Base-by-base conservation (phyloP, 768 basidiomycete genomes). In the Ephemerocybe angulata region DNA sequence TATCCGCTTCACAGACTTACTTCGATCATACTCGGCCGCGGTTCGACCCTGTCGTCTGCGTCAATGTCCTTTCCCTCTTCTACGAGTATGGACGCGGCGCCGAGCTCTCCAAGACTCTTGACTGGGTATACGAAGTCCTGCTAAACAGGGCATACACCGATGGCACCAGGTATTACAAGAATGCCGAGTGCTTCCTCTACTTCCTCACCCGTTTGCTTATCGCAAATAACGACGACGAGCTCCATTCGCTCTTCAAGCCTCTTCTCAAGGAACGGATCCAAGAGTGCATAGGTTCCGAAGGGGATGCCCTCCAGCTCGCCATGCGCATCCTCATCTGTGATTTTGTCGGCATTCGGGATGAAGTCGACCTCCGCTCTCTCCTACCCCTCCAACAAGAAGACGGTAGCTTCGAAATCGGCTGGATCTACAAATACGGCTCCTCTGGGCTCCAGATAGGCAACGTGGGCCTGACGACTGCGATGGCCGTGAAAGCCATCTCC, bases 401-500 rank as follows among this genome's bases (percentile, higher is more conserved):
- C 58, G 83, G 83, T 17, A 76, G 79, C 3, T 85, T 80, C 79
- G 75, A 72, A 22, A 70, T 70, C 8, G 76, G 83, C 1, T 83
- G 80, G 80, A 69, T 84, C 19, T 85, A 81, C 69, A 79, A 76
- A 63, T 82, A 78, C 54, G 80, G 79, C 3, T 70, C 72, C 0
- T 73, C 77, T 0, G 76, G 74, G 0, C 64, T 81, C 47, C 71
- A 66, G 48, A 79, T 84, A 27, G 77, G 80, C 12, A 84, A 84
- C 63, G 74, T 78, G 5, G 82, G 83, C 0, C 66, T 83, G 21
- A 76, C 77, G 2, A 83, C 82, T 22, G 81, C 81, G 1, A 60
- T 83, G 24, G 81, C 82, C 12, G 63, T 83, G 55, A 77, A 76
- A 33, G 82, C 82, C 7, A 71, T 83, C 37, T 65, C 72, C 46